Evolutionary conservation across 305 asterid species (phyloP), one percentile per base, ranked within the genome.

Genomic region (Fraxinus angustifolia): DNA sequence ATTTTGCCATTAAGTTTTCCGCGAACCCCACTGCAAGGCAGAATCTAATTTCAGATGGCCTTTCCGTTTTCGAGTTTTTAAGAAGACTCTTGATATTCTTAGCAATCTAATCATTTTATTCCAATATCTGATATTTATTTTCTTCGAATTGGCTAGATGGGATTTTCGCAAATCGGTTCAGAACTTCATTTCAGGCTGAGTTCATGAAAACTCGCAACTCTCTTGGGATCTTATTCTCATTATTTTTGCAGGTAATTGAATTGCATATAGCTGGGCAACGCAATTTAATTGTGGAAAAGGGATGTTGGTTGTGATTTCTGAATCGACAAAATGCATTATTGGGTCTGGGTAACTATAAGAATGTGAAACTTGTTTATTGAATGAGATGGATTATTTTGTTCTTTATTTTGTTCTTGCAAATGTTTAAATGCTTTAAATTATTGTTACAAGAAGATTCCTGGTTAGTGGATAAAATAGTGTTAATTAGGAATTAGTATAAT

Each of bases 11-110:
- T 2, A 40, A 42, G 4, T 30, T 30, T 68, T 68, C 3, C 40
- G 19, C 74, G 72, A 68, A 68, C 74, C 71, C 74, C 38, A 30
- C 74, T 68, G 38, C 74, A 68, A 68, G 74, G 74, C 17, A 30
- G 74, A 68, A 28, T 68, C 74, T 68, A 30, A 16, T 68, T 30
- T 31, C 74, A 68, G 74, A 68, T 12, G 10, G 35, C 19, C 38
- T 68, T 4, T 68, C 21, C 17, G 8, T 68, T 30, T 68, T 31
- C 19, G 19, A 68, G 40, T 28, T 68, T 68, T 68, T 30, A 7
- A 68, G 38, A 14, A 30, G 40, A 14, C 74, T 1, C 23, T 14
- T 34, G 38, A 30, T 11, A 30, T 2, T 68, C 38, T 30, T 68
- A 2, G 21, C 8, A 30, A 68, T 28, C 38, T 67, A 26, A 28